Evolutionary conservation across 306 rosid species (phyloP).

Genomic region (Cicer chorassanicum): DNA sequence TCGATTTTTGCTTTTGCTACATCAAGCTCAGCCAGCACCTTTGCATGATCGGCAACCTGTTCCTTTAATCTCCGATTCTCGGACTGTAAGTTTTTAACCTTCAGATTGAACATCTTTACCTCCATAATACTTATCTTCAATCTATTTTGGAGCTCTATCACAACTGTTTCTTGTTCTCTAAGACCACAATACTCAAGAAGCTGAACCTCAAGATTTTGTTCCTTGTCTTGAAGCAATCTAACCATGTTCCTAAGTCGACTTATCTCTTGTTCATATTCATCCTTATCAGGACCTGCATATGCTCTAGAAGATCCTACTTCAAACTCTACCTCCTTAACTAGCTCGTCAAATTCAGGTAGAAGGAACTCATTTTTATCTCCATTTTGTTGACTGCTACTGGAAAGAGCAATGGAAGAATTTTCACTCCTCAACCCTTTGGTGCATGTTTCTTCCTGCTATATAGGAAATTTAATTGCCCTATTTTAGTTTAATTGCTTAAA

Average conservation of each 20-base stretch:
- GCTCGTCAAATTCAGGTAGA: conserved; percentile 64
- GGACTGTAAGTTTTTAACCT: conserved; percentile 70
- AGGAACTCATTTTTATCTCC: conserved; percentile 60
- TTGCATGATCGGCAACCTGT: conserved; percentile 61
- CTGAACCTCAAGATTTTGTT: conserved; percentile 71
- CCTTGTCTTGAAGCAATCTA: conserved; percentile 74
- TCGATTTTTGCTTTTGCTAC: conserved; percentile 56
- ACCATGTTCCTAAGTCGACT: conserved; percentile 62
- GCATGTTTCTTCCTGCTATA: conserved; percentile 63
- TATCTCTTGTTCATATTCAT: conserved; percentile 68
- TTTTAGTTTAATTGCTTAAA: background rate
- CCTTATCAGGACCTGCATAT: conserved; percentile 50
- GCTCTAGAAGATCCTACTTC: conserved; percentile 54
- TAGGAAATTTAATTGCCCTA: conserved; percentile 11
- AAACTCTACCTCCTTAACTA: conserved; percentile 59
- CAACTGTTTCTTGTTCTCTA: conserved; percentile 77
- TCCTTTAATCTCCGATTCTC: conserved; percentile 69
- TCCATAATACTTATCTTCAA: conserved; percentile 74
- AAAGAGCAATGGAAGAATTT: conserved; percentile 39
- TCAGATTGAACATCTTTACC: conserved; percentile 75
- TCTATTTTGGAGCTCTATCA: conserved; percentile 76
- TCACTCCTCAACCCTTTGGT: conserved; percentile 39
- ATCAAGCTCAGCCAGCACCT: conserved; percentile 70
- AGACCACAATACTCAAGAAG: conserved; percentile 83
- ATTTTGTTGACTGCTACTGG: conserved; percentile 45